Base-by-base conservation (phyloP, 257 asterid species). In the Datura wrightii region DNA sequence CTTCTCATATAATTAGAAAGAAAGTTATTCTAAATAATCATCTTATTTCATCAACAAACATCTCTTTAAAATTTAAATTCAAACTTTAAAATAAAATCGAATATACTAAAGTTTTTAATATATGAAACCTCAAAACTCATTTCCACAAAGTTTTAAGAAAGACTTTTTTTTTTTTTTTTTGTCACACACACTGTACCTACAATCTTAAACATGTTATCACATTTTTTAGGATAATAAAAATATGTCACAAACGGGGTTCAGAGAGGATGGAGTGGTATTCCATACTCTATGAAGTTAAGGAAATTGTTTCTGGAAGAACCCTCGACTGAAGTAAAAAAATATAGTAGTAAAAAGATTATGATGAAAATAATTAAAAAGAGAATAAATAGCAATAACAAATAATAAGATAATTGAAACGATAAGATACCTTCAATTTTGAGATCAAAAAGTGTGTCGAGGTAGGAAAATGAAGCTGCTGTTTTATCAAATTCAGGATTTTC, bases 391-490 rank as follows among this genome's bases (percentile, higher is more conserved):
- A 14, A 31, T 10, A 31, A 66, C 6, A 66, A 66, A 36, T 66
- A 66, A 66, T 36, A 66, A 0, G 48, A 66, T 66, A 36, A 66
- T 9, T 13, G 8, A 39, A 58, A 69, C 1, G 4, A 16, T 7
- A 8, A 19, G 14, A 6, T 34, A 78, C 82, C 98, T n/a, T 96
- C 97, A 8, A 92, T 84, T 71, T 90, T 87, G 52, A 96, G 91
- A 50, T 93, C 95, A 79, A 96, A 93, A 3, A 96, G 93, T 0
- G 98, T 94, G 84, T 96, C 99, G 1, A 96, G 88, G 76, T 96
- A 94, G 0, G 99, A 91, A 48, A 94, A 94, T 0, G 98, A 82
- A 8, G 97, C 94, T 2, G 97, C 96, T 5, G 92, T 79, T 46
- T 65, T 34, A 18, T 92, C 95, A 5, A 91, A 85, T 5, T 90